phyloP scores from a whole-genome alignment of 2,329 filamentous ascomycete species.

The Cordyceps farinosa region DNA sequence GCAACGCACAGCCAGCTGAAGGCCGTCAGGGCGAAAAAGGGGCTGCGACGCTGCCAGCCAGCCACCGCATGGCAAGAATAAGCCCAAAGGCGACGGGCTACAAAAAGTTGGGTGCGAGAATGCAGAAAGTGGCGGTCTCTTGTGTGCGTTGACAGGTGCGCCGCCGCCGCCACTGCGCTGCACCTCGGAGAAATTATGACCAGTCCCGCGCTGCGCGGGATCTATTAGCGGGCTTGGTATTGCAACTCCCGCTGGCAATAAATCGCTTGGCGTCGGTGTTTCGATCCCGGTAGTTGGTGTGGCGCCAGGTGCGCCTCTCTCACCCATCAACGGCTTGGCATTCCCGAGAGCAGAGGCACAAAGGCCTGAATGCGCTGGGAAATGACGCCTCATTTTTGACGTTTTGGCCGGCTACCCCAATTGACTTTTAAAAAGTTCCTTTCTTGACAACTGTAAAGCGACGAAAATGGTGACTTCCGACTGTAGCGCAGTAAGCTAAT shows the following conservation, averaged over 20 bases:
- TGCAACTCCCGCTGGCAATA: neutral
- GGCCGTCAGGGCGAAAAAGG: neutral
- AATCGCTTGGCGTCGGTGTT: conserved; percentile 1
- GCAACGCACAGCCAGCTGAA: neutral
- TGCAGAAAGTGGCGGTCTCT: neutral
- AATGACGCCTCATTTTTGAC: neutral
- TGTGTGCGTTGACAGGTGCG: neutral
- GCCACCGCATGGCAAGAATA: neutral
- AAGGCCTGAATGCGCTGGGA: neutral
- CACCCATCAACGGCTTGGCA: conserved; percentile 1
- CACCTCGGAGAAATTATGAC: neutral
- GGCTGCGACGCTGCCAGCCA: neutral
- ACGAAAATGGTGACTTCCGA: neutral
- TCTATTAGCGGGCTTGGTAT: neutral
- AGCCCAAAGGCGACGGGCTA: neutral
- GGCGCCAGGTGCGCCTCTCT: neutral
- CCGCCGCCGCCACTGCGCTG: neutral
- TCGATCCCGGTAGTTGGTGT: conserved; percentile 5
- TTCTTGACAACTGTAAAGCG: neutral
- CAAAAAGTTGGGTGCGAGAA: neutral
- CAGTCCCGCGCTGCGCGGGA: neutral
- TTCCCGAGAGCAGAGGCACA: neutral
- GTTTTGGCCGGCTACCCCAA: neutral
- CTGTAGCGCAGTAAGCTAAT: neutral
- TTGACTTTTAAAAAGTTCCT: neutral